Conservation (phyloP, 495 filamentous ascomycete genomes). For the Jackrogersella minutella region DNA sequence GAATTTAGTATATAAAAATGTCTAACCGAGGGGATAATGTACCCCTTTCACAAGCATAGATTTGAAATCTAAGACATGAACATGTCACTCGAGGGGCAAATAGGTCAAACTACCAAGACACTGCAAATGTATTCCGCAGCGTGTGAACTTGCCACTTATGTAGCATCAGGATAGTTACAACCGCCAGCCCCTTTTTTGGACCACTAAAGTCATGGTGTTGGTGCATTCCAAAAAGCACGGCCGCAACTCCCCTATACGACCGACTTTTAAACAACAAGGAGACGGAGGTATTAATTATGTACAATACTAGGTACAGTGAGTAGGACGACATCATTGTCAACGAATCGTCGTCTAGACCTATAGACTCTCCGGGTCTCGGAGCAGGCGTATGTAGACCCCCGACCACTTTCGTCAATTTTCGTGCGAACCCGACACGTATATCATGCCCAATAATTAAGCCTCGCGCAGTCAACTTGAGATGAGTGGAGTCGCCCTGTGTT, state of each 20-base stretch:
- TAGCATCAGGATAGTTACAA: slow-evolving; percentile 1
- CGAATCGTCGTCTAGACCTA: slow-evolving; percentile 22
- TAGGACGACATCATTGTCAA: slow-evolving; percentile 24
- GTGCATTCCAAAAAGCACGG: background rate
- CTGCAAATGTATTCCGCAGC: background rate
- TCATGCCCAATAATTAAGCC: slow-evolving; percentile 14
- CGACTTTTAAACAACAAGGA: slow-evolving; percentile 18
- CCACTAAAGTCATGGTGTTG: slow-evolving; percentile 6
- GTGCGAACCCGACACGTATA: slow-evolving; percentile 15
- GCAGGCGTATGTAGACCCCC: slow-evolving; percentile 7
- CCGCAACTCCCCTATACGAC: slow-evolving; percentile 4
- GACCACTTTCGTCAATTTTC: slow-evolving; percentile 18
- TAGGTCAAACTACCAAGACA: background rate
- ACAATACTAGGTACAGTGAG: slow-evolving; percentile 35
- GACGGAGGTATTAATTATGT: slow-evolving; percentile 36
- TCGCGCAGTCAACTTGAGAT: slow-evolving; percentile 16
- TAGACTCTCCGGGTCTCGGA: slow-evolving; percentile 8
- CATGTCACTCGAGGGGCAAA: background rate
- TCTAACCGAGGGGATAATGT: too few relatives aligned
- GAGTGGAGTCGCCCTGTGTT: slow-evolving; percentile 25
- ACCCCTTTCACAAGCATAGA: background rate
- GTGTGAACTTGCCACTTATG: background rate
- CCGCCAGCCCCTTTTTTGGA: background rate
- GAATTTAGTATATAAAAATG: too few relatives aligned
- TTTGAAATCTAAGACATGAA: background rate